A percentile compares a stretch with the other conserved stretches of the same genome.
Evolutionary conservation across 2,329 filamentous ascomycete genomes (phyloP).

Genomic region (Exophiala xenobiotica): DNA sequence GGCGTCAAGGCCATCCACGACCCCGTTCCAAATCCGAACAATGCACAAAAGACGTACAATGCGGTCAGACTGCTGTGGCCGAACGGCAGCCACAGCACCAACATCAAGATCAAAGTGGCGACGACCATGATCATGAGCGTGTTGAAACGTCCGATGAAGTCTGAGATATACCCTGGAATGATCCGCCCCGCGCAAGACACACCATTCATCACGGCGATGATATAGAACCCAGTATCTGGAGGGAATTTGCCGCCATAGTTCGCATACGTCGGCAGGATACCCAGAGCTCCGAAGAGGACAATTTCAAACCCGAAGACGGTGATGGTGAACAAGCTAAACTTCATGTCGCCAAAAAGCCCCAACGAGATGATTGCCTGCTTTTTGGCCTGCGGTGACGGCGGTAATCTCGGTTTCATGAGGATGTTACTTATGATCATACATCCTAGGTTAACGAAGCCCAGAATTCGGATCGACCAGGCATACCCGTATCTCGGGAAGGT

Average conservation of each 20-base stretch:
- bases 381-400: slow-evolving; percentile 30
- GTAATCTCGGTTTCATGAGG: slow-evolving; percentile 39
- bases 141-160: slow-evolving; percentile 49
- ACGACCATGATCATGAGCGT: slow-evolving; percentile 40
- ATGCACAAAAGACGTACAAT: slow-evolving; percentile 46
- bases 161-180: slow-evolving; percentile 45
- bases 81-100: slow-evolving; percentile 47
- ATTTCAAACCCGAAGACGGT: slow-evolving; percentile 51
- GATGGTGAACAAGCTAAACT: slow-evolving; percentile 44
- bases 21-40: slow-evolving; percentile 53
- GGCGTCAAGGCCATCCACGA: slow-evolving; percentile 41
- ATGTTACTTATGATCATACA: slow-evolving; percentile 36
- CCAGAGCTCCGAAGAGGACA: slow-evolving; percentile 50
- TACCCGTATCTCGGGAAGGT: slow-evolving; percentile 39
- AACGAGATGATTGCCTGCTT: slow-evolving; percentile 39
- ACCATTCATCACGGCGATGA: slow-evolving; percentile 47
- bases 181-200: slow-evolving; percentile 46
- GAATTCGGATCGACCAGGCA: slow-evolving; percentile 38
- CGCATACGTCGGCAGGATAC: slow-evolving; percentile 50
- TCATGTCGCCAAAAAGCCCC: slow-evolving; percentile 41
- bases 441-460: slow-evolving; percentile 39
- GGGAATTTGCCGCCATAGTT: slow-evolving; percentile 38
- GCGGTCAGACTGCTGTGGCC: slow-evolving; percentile 41
- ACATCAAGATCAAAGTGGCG: slow-evolving; percentile 43
- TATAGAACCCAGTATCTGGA: slow-evolving; percentile 41